A percentile compares a stretch with the other conserved stretches of the same genome.
phyloP scores from a whole-genome alignment of 2,329 filamentous ascomycete genomes.

The Monosporascus sp. region DNA sequence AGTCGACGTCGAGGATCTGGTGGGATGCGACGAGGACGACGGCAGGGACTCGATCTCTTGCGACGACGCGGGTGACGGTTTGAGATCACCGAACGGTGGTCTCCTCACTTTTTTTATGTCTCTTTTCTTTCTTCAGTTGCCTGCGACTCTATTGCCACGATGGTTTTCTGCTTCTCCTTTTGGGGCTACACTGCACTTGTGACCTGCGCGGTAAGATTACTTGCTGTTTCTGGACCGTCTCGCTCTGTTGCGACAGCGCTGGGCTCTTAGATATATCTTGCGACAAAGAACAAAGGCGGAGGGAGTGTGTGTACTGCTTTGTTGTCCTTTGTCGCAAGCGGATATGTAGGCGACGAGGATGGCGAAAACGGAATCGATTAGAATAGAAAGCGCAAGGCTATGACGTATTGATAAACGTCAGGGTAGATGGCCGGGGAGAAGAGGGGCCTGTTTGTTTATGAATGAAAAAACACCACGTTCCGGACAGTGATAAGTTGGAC shows the following conservation, averaged over 20 bases:
- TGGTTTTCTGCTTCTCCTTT: constrained; percentile 3
- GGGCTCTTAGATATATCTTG: neutral
- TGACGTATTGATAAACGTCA: no score
- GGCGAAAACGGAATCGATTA: neutral
- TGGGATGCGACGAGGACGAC: constrained; percentile 23
- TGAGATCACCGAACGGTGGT: constrained; percentile 6
- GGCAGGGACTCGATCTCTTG: constrained; percentile 21
- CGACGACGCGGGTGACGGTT: constrained; percentile 16
- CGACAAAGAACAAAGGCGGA: neutral
- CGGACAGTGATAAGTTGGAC: no score
- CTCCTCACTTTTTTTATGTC: constrained; percentile 15
- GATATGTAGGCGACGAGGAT: constrained; percentile 1
- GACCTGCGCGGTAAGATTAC: constrained; percentile 24
- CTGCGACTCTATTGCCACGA: constrained; percentile 13
- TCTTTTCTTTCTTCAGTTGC: constrained; percentile 22
- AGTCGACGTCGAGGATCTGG: constrained; percentile 24
- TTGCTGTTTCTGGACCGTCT: constrained; percentile 11
- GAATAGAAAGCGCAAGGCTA: neutral
- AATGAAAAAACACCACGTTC: no score
- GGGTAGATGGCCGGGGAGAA: no score
- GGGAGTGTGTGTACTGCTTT: constrained; percentile 4
- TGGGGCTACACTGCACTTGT: constrained; percentile 28
- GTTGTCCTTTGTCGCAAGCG: constrained; percentile 13
- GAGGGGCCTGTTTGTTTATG: no score
- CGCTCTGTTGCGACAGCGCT: constrained; percentile 8